Evolutionary conservation across 129 eudicot genomes (phyloP), one percentile per base, ranked within the genome.

Genomic region (Tagetes erecta): DNA sequence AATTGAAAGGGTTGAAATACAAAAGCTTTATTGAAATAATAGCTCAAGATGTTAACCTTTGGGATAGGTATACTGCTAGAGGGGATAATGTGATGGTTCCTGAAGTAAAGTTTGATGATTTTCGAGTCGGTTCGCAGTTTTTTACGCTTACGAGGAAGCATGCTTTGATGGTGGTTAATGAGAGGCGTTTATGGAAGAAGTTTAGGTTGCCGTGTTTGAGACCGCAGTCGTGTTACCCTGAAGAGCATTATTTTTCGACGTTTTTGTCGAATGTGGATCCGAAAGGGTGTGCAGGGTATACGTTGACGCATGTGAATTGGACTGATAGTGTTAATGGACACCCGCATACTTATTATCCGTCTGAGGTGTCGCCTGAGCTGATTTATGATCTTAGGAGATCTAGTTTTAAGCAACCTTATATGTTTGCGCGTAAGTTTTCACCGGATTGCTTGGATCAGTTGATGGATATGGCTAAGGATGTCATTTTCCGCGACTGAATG

Each of bases 181-280:
- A 93, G 45, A 49, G 95, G 80, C 66, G 70, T 63, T 73, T 90
- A 9, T 93, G 98, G 98, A 87, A 89, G 85, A 93, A 93, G 13
- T 93, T 93, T 38, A 81, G 77, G 76, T 4, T 83, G 69, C 87
- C 92, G 0, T 93, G 98, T 73, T 6, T 82, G 12, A 87, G 81
- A 42, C 74, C 80, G 4, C 78, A 86, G 37, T 81, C 92, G 20
- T 93, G 98, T 84, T 93, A 90, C 75, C 98, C 98, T 0, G 98
- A 93, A 62, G 98, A 93, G 72, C 98, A 93, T 84, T 93, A 93
- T 58, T 93, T 93, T 73, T 91, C 98, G 0, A 93, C 98, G 0
- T 74, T 87, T n/a, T 80, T 93, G 81, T 83, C 91, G 1, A 90
- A 84, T 91, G 79, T 47, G 82, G 98, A 93, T 88, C 89, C 81